A percentile compares a stretch with the other conserved stretches of the same genome.
These are phyloP conservation scores for Capronia americana DNA, from an alignment of 2,329 filamentous ascomycete genomes.

Conservation along the genomic window DNA sequence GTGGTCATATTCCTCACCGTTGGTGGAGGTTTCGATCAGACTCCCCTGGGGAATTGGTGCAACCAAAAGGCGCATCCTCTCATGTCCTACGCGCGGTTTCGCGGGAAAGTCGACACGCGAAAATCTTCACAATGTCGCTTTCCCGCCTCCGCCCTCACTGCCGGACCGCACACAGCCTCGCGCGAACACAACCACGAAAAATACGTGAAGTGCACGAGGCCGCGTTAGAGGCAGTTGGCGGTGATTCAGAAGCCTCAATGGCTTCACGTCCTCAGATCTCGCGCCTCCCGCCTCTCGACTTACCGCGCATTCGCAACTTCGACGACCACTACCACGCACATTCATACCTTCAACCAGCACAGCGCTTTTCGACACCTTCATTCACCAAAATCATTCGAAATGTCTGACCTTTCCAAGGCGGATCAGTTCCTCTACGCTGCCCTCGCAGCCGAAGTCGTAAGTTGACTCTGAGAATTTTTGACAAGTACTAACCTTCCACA, in stretches of 20 bases:
- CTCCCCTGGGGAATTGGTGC: too few relatives aligned
- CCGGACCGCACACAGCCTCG: constrained; percentile 6
- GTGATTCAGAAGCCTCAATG: not conserved
- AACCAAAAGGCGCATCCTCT: not conserved
- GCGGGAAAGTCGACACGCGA: not conserved
- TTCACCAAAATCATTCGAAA: not conserved
- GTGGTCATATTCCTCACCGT: not conserved
- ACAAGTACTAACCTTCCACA: not conserved
- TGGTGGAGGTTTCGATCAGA: not conserved
- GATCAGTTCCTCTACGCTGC: not conserved
- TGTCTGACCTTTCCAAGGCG: not conserved
- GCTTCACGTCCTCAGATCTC: not conserved
- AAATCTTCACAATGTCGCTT: not conserved
- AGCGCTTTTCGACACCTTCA: not conserved
- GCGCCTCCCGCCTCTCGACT: not conserved
- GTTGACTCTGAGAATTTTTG: not conserved
- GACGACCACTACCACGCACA: not conserved
- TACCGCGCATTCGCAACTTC: not conserved
- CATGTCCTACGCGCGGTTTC: not conserved
- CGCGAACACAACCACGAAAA: not conserved
- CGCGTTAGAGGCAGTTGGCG: not conserved
- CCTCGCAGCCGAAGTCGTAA: not conserved
- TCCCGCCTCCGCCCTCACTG: not conserved
- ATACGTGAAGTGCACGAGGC: not conserved
- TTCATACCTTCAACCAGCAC: not conserved